phyloP scores from a whole-genome alignment of 2,329 filamentous ascomycete species.

The Cercospora brassicicola region DNA sequence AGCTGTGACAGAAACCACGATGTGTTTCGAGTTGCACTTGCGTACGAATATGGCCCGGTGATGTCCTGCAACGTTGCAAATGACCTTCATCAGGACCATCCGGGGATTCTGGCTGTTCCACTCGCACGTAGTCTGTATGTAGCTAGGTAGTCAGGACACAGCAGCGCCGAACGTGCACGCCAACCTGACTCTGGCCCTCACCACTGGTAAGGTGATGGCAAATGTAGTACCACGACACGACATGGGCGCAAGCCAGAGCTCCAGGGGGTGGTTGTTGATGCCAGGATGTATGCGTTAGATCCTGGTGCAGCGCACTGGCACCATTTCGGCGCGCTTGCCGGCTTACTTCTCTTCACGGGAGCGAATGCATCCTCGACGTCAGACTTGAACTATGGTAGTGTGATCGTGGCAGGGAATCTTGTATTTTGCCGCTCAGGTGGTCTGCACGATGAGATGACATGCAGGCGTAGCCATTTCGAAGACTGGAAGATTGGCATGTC shows the following conservation, averaged over 20 bases:
- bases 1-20: not conserved
- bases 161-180: not conserved
- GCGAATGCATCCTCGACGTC: not conserved
- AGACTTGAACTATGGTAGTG: not conserved
- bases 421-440: constrained; percentile 4
- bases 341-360: not conserved
- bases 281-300: not conserved
- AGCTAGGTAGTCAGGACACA: not conserved
- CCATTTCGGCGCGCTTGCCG: constrained; percentile 3
- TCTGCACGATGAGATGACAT: not conserved
- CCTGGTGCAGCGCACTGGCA: not conserved
- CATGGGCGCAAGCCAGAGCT: not conserved
- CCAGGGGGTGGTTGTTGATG: not conserved
- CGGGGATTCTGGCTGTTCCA: not conserved
- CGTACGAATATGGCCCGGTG: not conserved
- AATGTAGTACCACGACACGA: not conserved
- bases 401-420: not conserved
- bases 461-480: not conserved
- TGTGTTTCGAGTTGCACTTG: not conserved
- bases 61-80: not conserved
- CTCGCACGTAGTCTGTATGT: not conserved
- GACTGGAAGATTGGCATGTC: not conserved
- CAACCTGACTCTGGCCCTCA: not conserved
- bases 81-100: not conserved
- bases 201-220: not conserved